Evolutionary conservation across 345 rosid genomes (phyloP).

Genomic region (Eutrema yunnanense): DNA sequence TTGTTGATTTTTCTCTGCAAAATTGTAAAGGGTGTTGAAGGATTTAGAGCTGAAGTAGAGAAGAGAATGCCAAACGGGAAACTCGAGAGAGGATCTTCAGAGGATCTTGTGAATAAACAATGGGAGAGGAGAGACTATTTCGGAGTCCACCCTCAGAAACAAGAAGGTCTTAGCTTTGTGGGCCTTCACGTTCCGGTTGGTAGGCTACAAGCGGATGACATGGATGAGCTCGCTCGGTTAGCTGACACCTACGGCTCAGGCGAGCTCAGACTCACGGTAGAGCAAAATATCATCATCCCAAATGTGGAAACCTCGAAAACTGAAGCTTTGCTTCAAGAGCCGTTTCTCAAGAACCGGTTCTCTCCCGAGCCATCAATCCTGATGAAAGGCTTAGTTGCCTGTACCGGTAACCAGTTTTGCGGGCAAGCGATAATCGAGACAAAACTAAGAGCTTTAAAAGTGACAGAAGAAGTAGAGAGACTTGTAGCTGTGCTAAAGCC

Average conservation of each 20-base stretch:
- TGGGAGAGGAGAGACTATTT: constrained; percentile 85
- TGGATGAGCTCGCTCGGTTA: constrained; percentile 77
- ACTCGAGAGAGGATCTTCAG: constrained; percentile 60
- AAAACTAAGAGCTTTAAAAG: constrained; percentile 77
- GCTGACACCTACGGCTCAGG: constrained; percentile 78
- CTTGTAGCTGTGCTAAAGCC: constrained; percentile 56
- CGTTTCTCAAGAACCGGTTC: constrained; percentile 48
- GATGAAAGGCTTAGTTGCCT: constrained; percentile 83
- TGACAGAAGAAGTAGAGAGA: constrained; percentile 78
- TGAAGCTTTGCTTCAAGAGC: constrained; percentile 60
- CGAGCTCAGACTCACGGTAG: constrained; percentile 87
- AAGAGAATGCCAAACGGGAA: constrained; percentile 62
- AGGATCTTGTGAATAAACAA: constrained; percentile 62
- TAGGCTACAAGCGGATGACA: constrained; percentile 82
- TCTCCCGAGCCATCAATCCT: constrained; percentile 59
- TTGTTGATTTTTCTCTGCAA: not conserved
- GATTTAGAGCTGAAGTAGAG: constrained; percentile 67
- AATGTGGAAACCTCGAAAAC: constrained; percentile 68
- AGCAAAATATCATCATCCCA: constrained; percentile 87
- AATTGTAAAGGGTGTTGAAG: constrained; percentile 71
- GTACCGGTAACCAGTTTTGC: constrained; percentile 92
- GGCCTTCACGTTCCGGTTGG: constrained; percentile 93
- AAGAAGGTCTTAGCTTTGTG: constrained; percentile 71
- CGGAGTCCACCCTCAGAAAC: constrained; percentile 85
- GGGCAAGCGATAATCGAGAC: constrained; percentile 97